These are phyloP conservation scores for Coelastrella sp. DNA, from an alignment of 139 green algal species.

Conservation along the genomic window DNA sequence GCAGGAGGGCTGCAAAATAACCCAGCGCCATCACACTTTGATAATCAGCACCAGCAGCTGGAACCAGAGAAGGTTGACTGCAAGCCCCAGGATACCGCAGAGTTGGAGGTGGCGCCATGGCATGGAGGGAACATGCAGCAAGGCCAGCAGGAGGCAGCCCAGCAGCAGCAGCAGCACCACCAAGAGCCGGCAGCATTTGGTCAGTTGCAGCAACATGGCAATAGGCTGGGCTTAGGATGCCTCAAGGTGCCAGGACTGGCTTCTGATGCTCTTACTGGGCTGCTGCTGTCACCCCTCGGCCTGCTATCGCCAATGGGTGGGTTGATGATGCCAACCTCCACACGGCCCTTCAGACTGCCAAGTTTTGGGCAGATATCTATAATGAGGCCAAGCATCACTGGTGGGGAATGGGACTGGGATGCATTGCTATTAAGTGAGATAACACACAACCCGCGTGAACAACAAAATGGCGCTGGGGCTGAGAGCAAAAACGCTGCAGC, in stretches of 20 bases:
- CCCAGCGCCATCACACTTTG: no score
- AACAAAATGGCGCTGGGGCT: neutral
- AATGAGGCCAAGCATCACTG: slow-evolving; percentile 14
- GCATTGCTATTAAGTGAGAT: neutral
- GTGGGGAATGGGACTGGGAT: slow-evolving; percentile 17
- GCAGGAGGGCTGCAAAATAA: no score
- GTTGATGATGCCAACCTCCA: neutral
- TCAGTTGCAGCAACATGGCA: neutral
- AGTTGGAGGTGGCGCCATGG: neutral
- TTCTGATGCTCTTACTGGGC: neutral
- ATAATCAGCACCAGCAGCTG: neutral
- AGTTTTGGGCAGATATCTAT: slow-evolving; percentile 37
- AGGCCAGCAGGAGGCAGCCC: no score
- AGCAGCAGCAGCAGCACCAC: neutral
- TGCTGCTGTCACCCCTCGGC: slow-evolving; percentile 1
- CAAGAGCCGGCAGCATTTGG: no score
- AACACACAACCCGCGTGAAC: neutral
- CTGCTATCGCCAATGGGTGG: neutral
- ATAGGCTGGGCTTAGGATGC: neutral
- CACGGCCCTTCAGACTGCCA: slow-evolving; percentile 1
- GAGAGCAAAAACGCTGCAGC: neutral
- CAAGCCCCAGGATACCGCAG: no score
- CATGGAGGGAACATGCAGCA: neutral
- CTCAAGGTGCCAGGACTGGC: neutral
- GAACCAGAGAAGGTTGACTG: no score